A percentile compares a stretch with the other conserved stretches of the same genome.
phyloP scores from a whole-genome alignment of 2,329 filamentous ascomycete species.

The Cercospora nicotianae region DNA sequence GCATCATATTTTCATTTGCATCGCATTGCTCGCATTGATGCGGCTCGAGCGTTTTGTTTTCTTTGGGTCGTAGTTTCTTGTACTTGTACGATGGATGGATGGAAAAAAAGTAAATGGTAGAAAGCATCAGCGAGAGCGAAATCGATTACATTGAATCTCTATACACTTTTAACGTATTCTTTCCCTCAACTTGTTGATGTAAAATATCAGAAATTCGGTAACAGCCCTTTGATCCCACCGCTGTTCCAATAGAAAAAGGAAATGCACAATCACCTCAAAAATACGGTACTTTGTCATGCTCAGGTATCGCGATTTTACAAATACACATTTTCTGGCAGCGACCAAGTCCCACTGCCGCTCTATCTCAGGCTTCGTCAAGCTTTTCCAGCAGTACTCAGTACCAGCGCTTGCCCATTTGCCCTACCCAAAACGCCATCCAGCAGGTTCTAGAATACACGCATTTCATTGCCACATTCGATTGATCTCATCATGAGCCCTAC shows the following conservation, averaged over 20 bases:
- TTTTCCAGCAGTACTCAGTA: background rate
- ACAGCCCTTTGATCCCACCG: background rate
- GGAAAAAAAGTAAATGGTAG: background rate
- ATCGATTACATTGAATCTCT: background rate
- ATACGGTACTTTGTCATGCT: background rate
- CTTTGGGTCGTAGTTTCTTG: background rate
- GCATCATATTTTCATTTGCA: background rate
- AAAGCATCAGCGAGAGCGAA: background rate
- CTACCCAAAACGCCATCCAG: background rate
- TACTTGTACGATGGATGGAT: background rate
- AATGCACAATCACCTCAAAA: background rate
- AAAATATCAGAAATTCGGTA: background rate
- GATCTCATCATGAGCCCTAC: background rate
- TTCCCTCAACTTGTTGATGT: background rate
- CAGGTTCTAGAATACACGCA: background rate
- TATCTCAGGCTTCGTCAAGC: background rate
- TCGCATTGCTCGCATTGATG: background rate
- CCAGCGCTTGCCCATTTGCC: background rate
- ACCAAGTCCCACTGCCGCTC: background rate
- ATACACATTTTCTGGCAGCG: background rate
- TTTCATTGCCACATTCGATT: background rate
- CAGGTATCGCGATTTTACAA: background rate
- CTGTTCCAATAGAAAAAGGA: background rate
- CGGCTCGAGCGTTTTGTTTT: background rate
- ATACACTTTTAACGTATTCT: background rate